A percentile compares a stretch with the other conserved stretches of the same genome.
These are phyloP conservation scores for Wallacemonas collosoma DNA, from an alignment of 208 protist species.

Conservation along the genomic window DNA sequence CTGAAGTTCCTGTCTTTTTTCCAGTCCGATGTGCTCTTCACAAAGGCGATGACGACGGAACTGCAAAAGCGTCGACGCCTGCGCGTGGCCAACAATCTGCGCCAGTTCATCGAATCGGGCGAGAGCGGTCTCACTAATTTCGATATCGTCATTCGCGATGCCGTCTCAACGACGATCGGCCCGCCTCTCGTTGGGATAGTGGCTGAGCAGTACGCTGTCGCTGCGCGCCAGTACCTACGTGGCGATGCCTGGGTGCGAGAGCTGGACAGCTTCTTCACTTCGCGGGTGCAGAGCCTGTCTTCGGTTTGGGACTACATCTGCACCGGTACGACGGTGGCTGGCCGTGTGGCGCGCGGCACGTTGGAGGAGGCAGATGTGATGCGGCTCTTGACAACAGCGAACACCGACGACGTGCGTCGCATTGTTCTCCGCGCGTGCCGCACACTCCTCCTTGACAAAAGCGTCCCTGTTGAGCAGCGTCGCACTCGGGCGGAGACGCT, in stretches of 20 bases:
- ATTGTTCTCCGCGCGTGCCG: conserved; percentile 48
- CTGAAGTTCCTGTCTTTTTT: conserved; percentile 39
- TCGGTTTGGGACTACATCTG: conserved; percentile 2
- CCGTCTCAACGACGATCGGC: conserved; percentile 48
- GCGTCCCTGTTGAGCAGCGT: conserved; percentile 29
- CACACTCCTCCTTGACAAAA: conserved; percentile 45
- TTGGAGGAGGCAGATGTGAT: conserved; percentile 43
- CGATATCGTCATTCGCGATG: conserved; percentile 33
- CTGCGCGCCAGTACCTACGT: conserved; percentile 44
- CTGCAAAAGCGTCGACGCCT: conserved; percentile 43
- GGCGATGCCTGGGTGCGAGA: conserved; percentile 31
- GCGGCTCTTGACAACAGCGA: conserved; percentile 33
- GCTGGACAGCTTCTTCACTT: conserved; percentile 53
- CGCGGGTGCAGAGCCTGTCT: conserved; percentile 26
- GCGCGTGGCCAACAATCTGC: conserved; percentile 49
- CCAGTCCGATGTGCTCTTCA: conserved; percentile 28
- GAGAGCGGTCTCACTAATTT: not conserved
- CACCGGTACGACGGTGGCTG: conserved; percentile 4
- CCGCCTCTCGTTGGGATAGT: conserved; percentile 45
- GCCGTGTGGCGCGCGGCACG: conserved; percentile 19
- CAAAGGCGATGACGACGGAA: conserved; percentile 23
- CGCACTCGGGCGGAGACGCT: conserved; percentile 29
- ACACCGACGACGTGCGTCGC: conserved; percentile 37
- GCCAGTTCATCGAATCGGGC: conserved; percentile 35
- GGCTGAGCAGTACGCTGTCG: conserved; percentile 49